Base-by-base conservation (phyloP, 2,329 filamentous ascomycete genomes). In the Diaporthe aspalathi region DNA sequence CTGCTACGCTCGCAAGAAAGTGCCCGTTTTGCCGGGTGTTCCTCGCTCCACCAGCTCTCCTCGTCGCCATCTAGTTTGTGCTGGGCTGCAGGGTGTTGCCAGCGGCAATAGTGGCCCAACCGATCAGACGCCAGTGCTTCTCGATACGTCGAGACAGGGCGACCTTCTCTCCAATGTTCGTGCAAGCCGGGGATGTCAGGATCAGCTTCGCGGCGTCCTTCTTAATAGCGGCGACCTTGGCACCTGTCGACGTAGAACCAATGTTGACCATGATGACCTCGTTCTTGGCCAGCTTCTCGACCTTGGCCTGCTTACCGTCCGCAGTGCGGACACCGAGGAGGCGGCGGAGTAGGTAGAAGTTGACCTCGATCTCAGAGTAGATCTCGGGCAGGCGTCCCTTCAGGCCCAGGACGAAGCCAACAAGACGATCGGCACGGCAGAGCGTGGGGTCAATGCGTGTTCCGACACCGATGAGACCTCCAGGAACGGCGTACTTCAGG, bases 241-340 rank as follows among this genome's bases (percentile, higher is more conserved):
- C 96, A 83, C 96, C 96, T 17, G 95, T 98, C 57, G 96, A 97
- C 12, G 95, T 98, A 47, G 94, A 97, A 74, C 96, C 96, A 81
- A 99, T 99, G 88, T 99, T 99, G 76, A 99, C 96, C 96, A 99
- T 98, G 84, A 99, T 92, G 79, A 98, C 94, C 84, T 99, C 96
- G 85, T 97, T 98, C 91, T 98, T 99, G 71, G 94, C 88, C 75
- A 99, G 88, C 87, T 99, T 99, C 78, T 95, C 94, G 76, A 99
- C 96, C 92, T 99, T 99, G 80, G 95, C 95, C 85, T 98, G 96
- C 88, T 99, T 99, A 81, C 96, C 96, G 77, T 99, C 96, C 74
- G 95, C 94, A 57, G 96, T 97, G 86, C 97, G 95, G 79, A 99
- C 96, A 90, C 96, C 96, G 70, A 99, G 90, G 74, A 99, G 88